Evolutionary conservation across 148 eudicot genomes (phyloP).

Genomic region (Persicaria tinctoria): DNA sequence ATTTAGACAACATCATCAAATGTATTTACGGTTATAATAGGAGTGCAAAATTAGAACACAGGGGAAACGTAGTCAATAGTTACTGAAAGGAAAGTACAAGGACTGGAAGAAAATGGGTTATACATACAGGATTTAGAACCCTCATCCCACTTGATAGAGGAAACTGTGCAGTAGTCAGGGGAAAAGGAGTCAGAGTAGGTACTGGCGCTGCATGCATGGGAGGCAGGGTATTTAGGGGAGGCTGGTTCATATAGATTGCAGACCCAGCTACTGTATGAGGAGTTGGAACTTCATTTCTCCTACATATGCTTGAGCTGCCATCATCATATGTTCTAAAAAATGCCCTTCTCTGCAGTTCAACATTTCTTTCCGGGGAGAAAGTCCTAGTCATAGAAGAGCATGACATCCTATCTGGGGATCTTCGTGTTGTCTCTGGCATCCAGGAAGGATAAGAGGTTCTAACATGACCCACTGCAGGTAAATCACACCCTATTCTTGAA

Average conservation of each 20-base stretch:
- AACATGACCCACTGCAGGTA: slow-evolving; percentile 26
- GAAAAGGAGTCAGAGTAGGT: slow-evolving; percentile 26
- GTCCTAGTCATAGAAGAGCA: slow-evolving; percentile 39
- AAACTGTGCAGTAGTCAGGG: slow-evolving; percentile 26
- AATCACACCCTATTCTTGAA: slow-evolving; percentile 29
- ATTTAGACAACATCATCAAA: background rate
- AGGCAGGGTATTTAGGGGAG: slow-evolving; percentile 33
- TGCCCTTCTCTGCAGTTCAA: slow-evolving; percentile 42
- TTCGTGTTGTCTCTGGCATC: slow-evolving; percentile 42
- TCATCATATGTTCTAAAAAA: slow-evolving; percentile 48
- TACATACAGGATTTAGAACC: slow-evolving; percentile 49
- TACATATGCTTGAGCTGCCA: slow-evolving; percentile 30
- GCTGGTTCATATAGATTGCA: slow-evolving; percentile 34
- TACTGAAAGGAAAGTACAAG: background rate
- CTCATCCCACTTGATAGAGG: background rate
- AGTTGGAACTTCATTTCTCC: slow-evolving; percentile 35
- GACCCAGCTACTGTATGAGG: slow-evolving; percentile 40
- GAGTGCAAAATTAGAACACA: background rate
- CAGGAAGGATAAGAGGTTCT: slow-evolving; percentile 56
- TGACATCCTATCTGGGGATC: slow-evolving; percentile 42
- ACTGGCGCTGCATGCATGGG: slow-evolving; percentile 32
- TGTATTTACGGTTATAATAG: background rate
- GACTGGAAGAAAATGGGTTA: background rate
- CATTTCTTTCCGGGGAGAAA: slow-evolving; percentile 40
- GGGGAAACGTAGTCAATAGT: background rate